Evolutionary conservation across 106 monocot genomes (phyloP).

Genomic region (Allium cepa): DNA sequence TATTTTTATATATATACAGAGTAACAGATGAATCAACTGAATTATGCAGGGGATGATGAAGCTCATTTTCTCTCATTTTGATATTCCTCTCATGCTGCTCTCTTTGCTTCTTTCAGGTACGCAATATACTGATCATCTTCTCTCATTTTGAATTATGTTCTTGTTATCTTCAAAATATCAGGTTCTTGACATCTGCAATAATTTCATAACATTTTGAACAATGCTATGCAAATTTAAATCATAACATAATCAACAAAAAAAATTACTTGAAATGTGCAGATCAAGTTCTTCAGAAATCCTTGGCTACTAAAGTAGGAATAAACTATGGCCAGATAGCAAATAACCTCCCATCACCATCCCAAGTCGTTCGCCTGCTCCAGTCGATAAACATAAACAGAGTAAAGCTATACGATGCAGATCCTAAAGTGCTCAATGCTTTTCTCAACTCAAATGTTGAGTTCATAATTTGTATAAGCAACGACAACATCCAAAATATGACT

Average conservation of each 20-base stretch:
- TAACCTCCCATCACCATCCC: conserved; percentile 39
- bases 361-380: conserved; percentile 38
- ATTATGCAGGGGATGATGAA: conserved; percentile 9
- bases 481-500: conserved; percentile 24
- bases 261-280: background rate
- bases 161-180: too few species aligned
- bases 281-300: background rate
- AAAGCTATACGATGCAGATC: conserved; percentile 55
- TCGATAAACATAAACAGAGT: conserved; percentile 39
- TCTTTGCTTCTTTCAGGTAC: conserved; percentile 28
- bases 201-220: too few species aligned
- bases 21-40: conserved; percentile 1
- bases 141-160: too few species aligned
- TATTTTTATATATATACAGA: background rate
- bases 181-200: too few species aligned
- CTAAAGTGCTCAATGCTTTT: conserved; percentile 38
- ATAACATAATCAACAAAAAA: too few species aligned
- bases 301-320: conserved; percentile 32
- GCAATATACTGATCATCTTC: too few species aligned
- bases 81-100: conserved; percentile 3
- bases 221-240: too few species aligned
- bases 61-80: conserved; percentile 10
- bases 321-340: conserved; percentile 66
- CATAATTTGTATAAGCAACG: conserved; percentile 37
- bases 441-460: conserved; percentile 40